Evolutionary conservation across 495 filamentous ascomycete genomes (phyloP), one percentile per base, ranked within the genome.

Genomic region (Cladorrhinum samala): DNA sequence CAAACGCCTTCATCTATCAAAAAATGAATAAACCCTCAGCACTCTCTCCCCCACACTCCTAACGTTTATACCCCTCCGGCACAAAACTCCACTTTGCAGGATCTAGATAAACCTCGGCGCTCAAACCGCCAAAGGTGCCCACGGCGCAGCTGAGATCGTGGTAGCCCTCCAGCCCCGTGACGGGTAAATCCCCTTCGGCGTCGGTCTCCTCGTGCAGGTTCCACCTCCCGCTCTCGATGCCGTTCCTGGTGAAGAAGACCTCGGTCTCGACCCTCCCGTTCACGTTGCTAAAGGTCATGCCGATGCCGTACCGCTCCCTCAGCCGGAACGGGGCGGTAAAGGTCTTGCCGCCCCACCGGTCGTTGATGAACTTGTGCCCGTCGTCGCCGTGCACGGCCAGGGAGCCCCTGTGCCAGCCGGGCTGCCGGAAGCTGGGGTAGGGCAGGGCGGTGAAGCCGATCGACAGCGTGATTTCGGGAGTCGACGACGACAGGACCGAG

Each of bases 351-450:
- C 92, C 92, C 75, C 77, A 90, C 1, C 80, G 78, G 62, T 96
- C 88, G 71, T 96, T 94, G 54, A 93, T 77, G 66, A 88, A 97
- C 57, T 82, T 78, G 59, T 87, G 83, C 9, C 92, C 92, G 66
- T 97, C 92, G 64, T 97, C 92, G 2, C 87, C 86, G 59, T 95
- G 93, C 9, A 96, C 84, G 6, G 79, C 92, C n/a, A 96, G 62
- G 42, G 84, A 87, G 1, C 81, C 91, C 24, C 91, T 75, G 63
- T 97, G 85, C 92, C 92, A 96, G 2, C 92, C 92, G 0, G 92
- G 92, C 50, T 93, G 79, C 39, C 92, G 80, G 78, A 90, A 96
- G 0, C 79, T 75, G 0, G 92, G 92, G 68, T 95, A 96, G 17
- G 92, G 92, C 44, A 83, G 80, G 1, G 87, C 90, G 1, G 73